phyloP scores from a whole-genome alignment of 73 alveolate genomes.

The Paramecium sonneborni region DNA sequence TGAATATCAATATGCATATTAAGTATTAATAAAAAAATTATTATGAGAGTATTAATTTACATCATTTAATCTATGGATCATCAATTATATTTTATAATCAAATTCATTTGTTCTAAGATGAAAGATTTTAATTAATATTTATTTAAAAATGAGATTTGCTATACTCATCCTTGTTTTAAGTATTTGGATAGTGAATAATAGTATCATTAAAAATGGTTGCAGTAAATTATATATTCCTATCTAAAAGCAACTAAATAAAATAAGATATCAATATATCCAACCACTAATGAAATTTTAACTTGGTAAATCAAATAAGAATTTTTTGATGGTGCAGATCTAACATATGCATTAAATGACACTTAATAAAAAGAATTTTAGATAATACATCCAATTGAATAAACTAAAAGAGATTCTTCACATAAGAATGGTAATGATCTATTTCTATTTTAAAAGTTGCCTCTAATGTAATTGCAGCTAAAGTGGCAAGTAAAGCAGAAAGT shows the following conservation, averaged over 20 bases:
- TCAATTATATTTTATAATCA: background rate
- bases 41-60: background rate
- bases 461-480: background rate
- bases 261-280: background rate
- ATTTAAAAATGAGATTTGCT: background rate
- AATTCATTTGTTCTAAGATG: background rate
- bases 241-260: background rate
- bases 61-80: too few species aligned
- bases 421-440: background rate
- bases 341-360: background rate
- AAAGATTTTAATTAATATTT: background rate
- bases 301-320: background rate
- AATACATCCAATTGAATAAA: background rate
- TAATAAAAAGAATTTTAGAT: constrained; percentile 1
- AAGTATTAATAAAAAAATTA: background rate
- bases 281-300: background rate
- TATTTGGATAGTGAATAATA: background rate
- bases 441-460: background rate
- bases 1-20: background rate
- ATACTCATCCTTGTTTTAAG: background rate
- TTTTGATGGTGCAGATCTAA: constrained; percentile 32
- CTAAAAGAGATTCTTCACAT: background rate
- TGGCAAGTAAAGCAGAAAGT: background rate
- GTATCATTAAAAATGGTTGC: background rate
- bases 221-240: too few species aligned